These are phyloP conservation scores for Trichoderma parareesei DNA, from an alignment of 495 filamentous ascomycete species.

Conservation along the genomic window DNA sequence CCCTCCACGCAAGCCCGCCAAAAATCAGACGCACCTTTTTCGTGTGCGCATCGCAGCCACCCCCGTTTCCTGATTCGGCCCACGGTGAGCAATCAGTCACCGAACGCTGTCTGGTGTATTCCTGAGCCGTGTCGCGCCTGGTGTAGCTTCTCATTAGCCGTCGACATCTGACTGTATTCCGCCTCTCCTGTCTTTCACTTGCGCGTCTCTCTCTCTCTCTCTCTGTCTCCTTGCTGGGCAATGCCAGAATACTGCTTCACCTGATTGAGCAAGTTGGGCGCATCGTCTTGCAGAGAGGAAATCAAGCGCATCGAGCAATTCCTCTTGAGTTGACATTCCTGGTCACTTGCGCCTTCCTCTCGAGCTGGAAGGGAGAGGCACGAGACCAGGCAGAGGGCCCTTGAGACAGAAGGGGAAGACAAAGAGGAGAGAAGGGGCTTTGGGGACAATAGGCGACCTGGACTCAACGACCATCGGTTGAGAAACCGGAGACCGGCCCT, in stretches of 20 bases:
- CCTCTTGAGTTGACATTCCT: neutral
- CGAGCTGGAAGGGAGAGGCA: neutral
- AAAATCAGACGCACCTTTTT: neutral
- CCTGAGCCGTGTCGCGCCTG: neutral
- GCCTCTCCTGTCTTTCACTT: too few species aligned
- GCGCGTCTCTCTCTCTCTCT: too few species aligned
- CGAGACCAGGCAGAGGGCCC: too few species aligned
- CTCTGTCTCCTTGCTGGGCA: too few species aligned
- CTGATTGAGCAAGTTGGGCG: neutral
- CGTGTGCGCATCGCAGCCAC: neutral
- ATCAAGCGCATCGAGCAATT: neutral
- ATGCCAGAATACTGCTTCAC: too few species aligned
- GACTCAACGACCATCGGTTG: neutral
- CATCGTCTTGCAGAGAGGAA: neutral
- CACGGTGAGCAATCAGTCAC: slow-evolving; percentile 2
- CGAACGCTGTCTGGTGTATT: neutral
- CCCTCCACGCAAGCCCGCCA: neutral
- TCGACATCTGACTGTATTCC: neutral
- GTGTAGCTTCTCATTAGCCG: neutral
- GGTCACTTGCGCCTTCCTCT: neutral
- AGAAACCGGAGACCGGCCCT: neutral
- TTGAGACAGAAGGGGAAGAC: neutral
- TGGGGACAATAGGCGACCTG: neutral
- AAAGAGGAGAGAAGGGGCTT: neutral
- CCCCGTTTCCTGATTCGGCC: neutral